phyloP scores from a whole-genome alignment of 345 rosid genomes.

The Pistacia vera region DNA sequence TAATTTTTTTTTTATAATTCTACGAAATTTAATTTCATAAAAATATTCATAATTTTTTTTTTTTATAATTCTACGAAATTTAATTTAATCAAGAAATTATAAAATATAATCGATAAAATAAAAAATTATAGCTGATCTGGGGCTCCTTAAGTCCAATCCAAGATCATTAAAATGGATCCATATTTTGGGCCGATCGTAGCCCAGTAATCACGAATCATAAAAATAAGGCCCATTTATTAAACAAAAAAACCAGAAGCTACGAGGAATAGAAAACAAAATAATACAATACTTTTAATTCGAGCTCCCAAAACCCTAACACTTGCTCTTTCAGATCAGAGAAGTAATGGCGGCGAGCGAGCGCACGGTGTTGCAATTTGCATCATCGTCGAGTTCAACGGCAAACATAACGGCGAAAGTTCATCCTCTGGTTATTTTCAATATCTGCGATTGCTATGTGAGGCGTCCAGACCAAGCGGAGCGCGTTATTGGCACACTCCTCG shows the following conservation, averaged over 20 bases:
- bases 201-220: too few species aligned
- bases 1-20: too few species aligned
- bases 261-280: not conserved
- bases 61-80: too few species aligned
- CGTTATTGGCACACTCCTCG: constrained; percentile 95
- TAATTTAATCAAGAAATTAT: too few species aligned
- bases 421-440: constrained; percentile 89
- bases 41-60: too few species aligned
- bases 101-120: too few species aligned
- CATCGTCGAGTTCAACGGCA: constrained; percentile 38
- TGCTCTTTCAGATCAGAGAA: constrained; percentile 8
- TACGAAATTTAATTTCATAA: too few species aligned
- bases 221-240: too few species aligned
- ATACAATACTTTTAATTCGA: not conserved
- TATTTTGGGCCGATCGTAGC: too few species aligned
- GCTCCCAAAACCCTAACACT: constrained; percentile 34
- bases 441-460: constrained; percentile 91
- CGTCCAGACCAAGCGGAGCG: constrained; percentile 95
- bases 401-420: constrained; percentile 65
- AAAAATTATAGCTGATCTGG: too few species aligned
- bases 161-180: too few species aligned
- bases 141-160: too few species aligned
- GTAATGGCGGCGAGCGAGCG: constrained; percentile 72
- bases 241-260: not conserved
- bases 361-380: constrained; percentile 67